These are phyloP conservation scores for Metschnikowia amazonensis DNA, from an alignment of 805 yeast genomes.

Conservation along the genomic window DNA sequence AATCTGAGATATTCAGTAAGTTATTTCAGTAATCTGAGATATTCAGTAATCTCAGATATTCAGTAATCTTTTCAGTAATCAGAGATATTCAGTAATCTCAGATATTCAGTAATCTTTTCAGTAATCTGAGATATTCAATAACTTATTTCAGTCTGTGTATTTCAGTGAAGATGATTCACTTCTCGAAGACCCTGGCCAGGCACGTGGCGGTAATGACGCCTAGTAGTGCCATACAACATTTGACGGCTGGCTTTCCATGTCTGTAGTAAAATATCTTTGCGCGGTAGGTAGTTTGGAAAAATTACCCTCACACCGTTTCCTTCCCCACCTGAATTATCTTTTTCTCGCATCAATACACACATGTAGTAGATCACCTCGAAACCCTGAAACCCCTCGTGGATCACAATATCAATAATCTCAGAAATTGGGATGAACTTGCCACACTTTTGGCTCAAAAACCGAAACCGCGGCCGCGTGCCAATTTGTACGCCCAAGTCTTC, in stretches of 20 bases:
- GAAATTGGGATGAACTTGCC: conserved; percentile 53
- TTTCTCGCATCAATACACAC: conserved; percentile 48
- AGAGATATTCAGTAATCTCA: too few species aligned
- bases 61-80: too few species aligned
- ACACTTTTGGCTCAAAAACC: conserved; percentile 13
- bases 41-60: too few species aligned
- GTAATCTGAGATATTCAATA: too few species aligned
- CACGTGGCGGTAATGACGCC: conserved; percentile 18
- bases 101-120: too few species aligned
- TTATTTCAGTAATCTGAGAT: too few species aligned
- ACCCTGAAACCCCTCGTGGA: conserved; percentile 73
- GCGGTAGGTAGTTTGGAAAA: conserved; percentile 41
- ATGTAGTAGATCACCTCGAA: conserved; percentile 61
- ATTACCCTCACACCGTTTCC: conserved; percentile 31
- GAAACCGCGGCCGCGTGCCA: conserved; percentile 21
- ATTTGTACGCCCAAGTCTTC: conserved; percentile 48
- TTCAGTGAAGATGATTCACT: conserved; percentile 15
- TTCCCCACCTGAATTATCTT: conserved; percentile 12
- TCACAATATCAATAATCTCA: conserved; percentile 58
- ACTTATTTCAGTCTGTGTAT: too few species aligned
- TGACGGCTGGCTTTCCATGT: conserved; percentile 40
- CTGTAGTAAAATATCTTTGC: conserved; percentile 36
- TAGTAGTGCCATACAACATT: conserved; percentile 26
- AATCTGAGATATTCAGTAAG: too few species aligned
- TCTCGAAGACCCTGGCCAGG: conserved; percentile 22